A percentile compares a stretch with the other conserved stretches of the same genome.
phyloP scores from a whole-genome alignment of 495 filamentous ascomycete species.

The Jackrogersella minutella region DNA sequence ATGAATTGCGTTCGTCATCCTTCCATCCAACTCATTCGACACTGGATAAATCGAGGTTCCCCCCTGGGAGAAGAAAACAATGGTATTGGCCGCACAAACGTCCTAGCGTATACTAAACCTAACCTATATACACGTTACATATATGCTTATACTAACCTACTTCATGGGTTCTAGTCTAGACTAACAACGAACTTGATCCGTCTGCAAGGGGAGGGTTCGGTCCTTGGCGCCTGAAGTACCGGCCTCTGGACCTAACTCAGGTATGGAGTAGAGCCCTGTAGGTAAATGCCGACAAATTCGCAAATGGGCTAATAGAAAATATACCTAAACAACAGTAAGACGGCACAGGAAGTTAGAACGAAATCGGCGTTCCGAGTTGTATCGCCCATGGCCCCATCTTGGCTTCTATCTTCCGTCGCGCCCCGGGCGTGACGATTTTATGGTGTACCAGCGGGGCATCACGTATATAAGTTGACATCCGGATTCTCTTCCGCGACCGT shows the following conservation, averaged over 20 bases:
- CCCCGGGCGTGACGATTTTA: background rate
- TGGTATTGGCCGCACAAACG: slow-evolving; percentile 10
- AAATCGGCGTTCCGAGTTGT: slow-evolving; percentile 13
- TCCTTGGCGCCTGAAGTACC: slow-evolving; percentile 28
- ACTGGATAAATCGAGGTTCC: slow-evolving; percentile 24
- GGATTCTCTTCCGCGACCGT: too few species aligned
- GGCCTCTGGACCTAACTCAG: slow-evolving; percentile 11
- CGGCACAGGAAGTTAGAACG: background rate
- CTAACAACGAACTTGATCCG: slow-evolving; percentile 20
- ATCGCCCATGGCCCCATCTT: background rate
- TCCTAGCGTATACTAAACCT: slow-evolving; percentile 10
- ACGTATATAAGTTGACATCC: too few species aligned
- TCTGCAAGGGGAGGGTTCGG: slow-evolving; percentile 38
- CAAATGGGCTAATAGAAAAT: background rate
- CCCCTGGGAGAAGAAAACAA: background rate
- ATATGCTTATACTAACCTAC: background rate
- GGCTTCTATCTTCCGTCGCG: slow-evolving; percentile 11
- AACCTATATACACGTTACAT: slow-evolving; percentile 8
- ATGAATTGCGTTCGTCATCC: slow-evolving; percentile 12
- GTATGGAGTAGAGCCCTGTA: background rate
- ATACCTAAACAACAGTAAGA: background rate
- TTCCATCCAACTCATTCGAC: slow-evolving; percentile 3
- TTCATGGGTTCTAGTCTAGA: slow-evolving; percentile 17
- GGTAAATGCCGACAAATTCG: slow-evolving; percentile 4
- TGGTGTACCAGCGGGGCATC: too few species aligned